Base-by-base conservation (phyloP, 257 asterid species). In the Dorcoceras hygrometricum region DNA sequence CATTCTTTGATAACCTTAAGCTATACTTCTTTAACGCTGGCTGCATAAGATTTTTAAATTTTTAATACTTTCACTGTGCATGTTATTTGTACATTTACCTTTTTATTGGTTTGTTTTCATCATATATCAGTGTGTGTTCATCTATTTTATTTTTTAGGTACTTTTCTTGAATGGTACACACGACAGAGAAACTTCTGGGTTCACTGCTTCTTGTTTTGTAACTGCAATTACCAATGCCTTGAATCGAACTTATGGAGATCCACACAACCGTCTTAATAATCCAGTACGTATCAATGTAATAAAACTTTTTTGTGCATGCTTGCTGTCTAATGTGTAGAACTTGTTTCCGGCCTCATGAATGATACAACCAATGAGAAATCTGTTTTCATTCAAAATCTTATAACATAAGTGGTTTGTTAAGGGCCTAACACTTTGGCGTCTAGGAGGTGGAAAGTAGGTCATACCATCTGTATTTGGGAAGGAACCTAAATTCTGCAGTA, bases 161-260 rank as follows among this genome's bases (percentile, higher is more conserved):
- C 94, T 93, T 76, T 75, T 93, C 66, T 83, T 93, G 83, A 93
- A 89, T 69, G 94, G 96, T 70, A 81, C 96, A 24, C 85, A 77
- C 66, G 98, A 93, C 78, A 84, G 98, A 72, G 98, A 93, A 79
- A 87, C 98, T 58, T 68, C 83, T 75, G 92, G 86, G 79, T 83
- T 93, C 71, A 81, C 83, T 53, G 96, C 98, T 74, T 87, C 96
- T 58, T 73, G 89, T 82, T 93, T 93, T 75, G 97, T 90, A 72
- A 89, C 95, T 61, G 95, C 98, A 26, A 88, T 93, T 66, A 71
- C 98, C 0, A 95, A 86, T 86, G 96, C 98, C 67, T 62, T 93
- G 73, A 93, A 90, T 84, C 87, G 98, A 74, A 90, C 96, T 1
- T 75, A 86, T 54, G 98, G 96, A 53, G 82, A 76, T 63, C 83